These are phyloP conservation scores for Ascosphaera apis DNA, from an alignment of 2,329 filamentous ascomycete genomes.

Conservation along the genomic window DNA sequence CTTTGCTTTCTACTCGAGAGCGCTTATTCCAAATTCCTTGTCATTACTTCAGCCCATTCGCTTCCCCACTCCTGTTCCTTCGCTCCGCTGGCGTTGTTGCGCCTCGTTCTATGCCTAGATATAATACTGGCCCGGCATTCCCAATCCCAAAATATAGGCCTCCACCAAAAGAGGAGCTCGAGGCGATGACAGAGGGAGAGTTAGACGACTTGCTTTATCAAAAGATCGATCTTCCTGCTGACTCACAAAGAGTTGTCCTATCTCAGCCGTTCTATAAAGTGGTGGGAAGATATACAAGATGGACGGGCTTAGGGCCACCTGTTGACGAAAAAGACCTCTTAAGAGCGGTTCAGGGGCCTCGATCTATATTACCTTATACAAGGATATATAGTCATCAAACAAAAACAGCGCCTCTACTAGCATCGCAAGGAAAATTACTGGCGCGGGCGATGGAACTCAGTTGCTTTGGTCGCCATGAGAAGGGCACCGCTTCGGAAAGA, in stretches of 20 bases:
- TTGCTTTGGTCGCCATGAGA: background rate
- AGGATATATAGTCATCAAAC: too few relatives aligned
- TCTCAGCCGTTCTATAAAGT: too few relatives aligned
- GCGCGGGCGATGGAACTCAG: background rate
- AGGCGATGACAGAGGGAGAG: slow-evolving; percentile 2
- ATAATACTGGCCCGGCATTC: slow-evolving; percentile 13
- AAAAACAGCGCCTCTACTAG: background rate
- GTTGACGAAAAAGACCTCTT: too few relatives aligned
- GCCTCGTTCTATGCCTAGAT: slow-evolving; percentile 13
- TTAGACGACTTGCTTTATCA: too few relatives aligned
- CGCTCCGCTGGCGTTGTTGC: slow-evolving; percentile 19
- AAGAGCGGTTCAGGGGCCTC: too few relatives aligned
- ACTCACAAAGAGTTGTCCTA: too few relatives aligned
- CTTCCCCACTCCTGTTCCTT: slow-evolving; percentile 20
- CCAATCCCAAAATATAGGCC: slow-evolving; percentile 12
- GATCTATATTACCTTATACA: too few relatives aligned
- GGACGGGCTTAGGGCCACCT: too few relatives aligned
- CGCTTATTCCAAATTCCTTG: slow-evolving; percentile 15
- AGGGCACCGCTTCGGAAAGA: background rate
- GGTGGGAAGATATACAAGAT: too few relatives aligned
- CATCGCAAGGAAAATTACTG: background rate
- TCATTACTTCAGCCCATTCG: slow-evolving; percentile 21
- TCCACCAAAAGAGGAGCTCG: slow-evolving; percentile 2
- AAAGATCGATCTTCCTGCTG: too few relatives aligned
- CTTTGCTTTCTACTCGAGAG: slow-evolving; percentile 15